These are phyloP conservation scores for Sporothrix mexicana DNA, from an alignment of 2,329 filamentous ascomycete genomes.

Conservation along the genomic window DNA sequence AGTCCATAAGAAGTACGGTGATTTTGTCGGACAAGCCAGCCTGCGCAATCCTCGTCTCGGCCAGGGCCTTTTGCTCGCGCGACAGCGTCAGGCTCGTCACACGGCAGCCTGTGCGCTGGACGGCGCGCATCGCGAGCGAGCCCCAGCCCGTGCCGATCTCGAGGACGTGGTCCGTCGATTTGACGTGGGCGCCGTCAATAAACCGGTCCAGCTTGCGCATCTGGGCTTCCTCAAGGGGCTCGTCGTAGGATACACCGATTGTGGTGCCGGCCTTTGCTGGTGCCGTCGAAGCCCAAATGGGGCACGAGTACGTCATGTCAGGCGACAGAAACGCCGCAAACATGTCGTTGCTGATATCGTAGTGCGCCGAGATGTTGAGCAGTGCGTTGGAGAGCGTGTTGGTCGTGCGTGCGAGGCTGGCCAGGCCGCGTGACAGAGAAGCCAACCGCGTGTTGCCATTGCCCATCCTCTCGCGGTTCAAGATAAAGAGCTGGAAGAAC, in stretches of 20 bases:
- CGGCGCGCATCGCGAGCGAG: constrained; percentile 73
- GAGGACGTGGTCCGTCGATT: constrained; percentile 69
- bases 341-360: constrained; percentile 78
- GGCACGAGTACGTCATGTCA: constrained; percentile 80
- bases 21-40: constrained; percentile 67
- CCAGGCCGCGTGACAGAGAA: constrained; percentile 61
- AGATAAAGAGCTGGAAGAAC: constrained; percentile 76
- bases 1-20: constrained; percentile 71
- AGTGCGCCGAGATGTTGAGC: constrained; percentile 73
- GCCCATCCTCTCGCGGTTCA: constrained; percentile 67
- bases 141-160: constrained; percentile 81
- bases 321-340: constrained; percentile 74
- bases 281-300: constrained; percentile 61
- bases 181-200: constrained; percentile 68
- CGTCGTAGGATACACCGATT: constrained; percentile 50
- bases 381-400: constrained; percentile 65
- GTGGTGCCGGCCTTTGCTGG: constrained; percentile 40
- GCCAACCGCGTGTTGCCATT: constrained; percentile 70
- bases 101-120: constrained; percentile 67
- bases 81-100: constrained; percentile 73
- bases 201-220: constrained; percentile 70
- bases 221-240: constrained; percentile 69
- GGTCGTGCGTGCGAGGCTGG: constrained; percentile 61
- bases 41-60: constrained; percentile 66
- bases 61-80: constrained; percentile 70